A percentile compares a stretch with the other conserved stretches of the same genome.
Conservation (phyloP, 2,329 filamentous ascomycete genomes). For the Lizonia empirigonia region DNA sequence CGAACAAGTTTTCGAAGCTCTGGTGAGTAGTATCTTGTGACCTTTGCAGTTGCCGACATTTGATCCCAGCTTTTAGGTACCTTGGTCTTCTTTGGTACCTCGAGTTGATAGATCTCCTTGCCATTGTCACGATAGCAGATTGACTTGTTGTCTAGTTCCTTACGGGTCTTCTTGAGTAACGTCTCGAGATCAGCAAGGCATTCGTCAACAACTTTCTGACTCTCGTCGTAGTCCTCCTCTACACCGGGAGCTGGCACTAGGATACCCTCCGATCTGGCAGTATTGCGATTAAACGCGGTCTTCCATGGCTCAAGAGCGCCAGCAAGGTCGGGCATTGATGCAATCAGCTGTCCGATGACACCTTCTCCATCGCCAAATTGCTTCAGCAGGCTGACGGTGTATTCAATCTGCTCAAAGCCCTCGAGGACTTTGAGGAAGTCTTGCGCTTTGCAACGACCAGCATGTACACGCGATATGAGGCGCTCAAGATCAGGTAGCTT, state of each 20-base stretch:
- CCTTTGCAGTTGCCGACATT: constrained; percentile 89
- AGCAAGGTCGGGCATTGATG: constrained; percentile 82
- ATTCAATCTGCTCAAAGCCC: constrained; percentile 97
- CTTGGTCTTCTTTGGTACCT: constrained; percentile 84
- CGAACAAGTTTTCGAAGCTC: constrained; percentile 83
- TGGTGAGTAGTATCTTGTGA: constrained; percentile 92
- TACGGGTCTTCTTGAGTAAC: constrained; percentile 73
- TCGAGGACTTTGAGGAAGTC: constrained; percentile 94
- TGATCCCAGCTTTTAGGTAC: constrained; percentile 90
- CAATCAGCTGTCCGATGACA: constrained; percentile 81
- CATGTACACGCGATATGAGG: constrained; percentile 92
- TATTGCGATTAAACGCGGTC: constrained; percentile 83
- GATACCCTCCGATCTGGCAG: constrained; percentile 78
- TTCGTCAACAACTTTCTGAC: constrained; percentile 74
- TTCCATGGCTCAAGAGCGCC: constrained; percentile 83
- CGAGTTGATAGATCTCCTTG: constrained; percentile 96
- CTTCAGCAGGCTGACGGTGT: constrained; percentile 81
- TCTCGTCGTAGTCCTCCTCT: constrained; percentile 89
- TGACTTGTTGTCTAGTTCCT: constrained; percentile 73
- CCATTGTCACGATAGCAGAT: constrained; percentile 72
- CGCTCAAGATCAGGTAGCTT: constrained; percentile 95
- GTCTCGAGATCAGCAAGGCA: constrained; percentile 75
- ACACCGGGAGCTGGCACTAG: constrained; percentile 86
- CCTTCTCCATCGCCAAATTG: constrained; percentile 78
- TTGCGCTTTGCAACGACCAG: constrained; percentile 83